Conservation (phyloP, 192 early-diverging fungal genomes). For the Geranomyces variabilis region DNA sequence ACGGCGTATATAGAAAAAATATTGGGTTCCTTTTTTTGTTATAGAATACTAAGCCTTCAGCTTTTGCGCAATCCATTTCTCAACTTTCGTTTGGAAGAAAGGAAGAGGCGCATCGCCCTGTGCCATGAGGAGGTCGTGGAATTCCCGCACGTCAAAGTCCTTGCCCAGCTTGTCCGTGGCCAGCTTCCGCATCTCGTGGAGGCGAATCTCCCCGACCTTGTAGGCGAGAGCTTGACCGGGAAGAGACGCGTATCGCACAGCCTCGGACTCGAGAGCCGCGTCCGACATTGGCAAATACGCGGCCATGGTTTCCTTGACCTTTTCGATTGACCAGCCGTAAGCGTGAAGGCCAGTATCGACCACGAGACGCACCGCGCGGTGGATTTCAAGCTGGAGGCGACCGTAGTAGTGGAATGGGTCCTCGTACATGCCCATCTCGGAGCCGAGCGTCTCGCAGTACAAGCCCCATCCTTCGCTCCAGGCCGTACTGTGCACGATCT, state of each 20-base stretch:
- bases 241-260: conserved; percentile 36
- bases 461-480: conserved; percentile 46
- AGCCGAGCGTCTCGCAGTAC: conserved; percentile 41
- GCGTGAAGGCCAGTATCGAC: conserved; percentile 49
- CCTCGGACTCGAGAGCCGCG: conserved; percentile 35
- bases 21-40: too few species aligned
- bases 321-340: conserved; percentile 43
- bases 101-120: conserved; percentile 24
- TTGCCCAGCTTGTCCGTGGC: conserved; percentile 38
- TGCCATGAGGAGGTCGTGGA: conserved; percentile 34
- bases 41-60: too few species aligned
- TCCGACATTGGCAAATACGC: conserved; percentile 29
- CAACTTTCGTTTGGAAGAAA: conserved; percentile 25
- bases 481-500: conserved; percentile 29
- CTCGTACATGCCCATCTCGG: conserved; percentile 43
- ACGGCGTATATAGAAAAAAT: too few species aligned
- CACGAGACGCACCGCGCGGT: conserved; percentile 43
- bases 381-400: conserved; percentile 43
- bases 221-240: conserved; percentile 49
- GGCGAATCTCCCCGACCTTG: conserved; percentile 49
- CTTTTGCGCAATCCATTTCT: conserved; percentile 36
- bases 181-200: conserved; percentile 36
- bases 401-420: conserved; percentile 36
- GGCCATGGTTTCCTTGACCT: conserved; percentile 37
- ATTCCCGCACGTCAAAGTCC: conserved; percentile 44